Evolutionary conservation across 371 early-diverging fungal species (phyloP).

Genomic region (Apophysomyces elegans): DNA sequence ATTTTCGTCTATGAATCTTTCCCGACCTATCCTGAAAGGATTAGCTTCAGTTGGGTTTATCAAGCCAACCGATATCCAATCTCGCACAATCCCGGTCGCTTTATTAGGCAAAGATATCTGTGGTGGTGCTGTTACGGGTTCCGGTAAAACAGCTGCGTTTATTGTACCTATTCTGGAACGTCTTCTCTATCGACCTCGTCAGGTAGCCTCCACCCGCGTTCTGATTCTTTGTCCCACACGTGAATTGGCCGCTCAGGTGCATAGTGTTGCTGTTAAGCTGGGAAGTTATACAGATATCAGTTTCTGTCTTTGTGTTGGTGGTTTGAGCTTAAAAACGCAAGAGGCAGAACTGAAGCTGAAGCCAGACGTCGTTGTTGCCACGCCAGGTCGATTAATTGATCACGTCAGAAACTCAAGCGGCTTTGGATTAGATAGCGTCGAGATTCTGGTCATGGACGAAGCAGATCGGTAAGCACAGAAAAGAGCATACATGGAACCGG

Average conservation of each 20-base stretch:
- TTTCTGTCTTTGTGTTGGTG: conserved; percentile 91
- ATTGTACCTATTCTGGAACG: conserved; percentile 97
- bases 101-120: conserved; percentile 98
- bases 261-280: conserved; percentile 88
- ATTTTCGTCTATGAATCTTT: conserved; percentile 91
- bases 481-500: not conserved
- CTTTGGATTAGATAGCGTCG: conserved; percentile 88
- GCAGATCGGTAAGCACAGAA: conserved; percentile 86
- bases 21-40: conserved; percentile 94
- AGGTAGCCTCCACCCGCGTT: conserved; percentile 85
- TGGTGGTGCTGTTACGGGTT: conserved; percentile 99
- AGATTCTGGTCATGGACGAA: conserved; percentile 99
- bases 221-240: conserved; percentile 99
- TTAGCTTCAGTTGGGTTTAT: conserved; percentile 89
- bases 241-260: conserved; percentile 98
- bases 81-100: conserved; percentile 95
- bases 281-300: conserved; percentile 89
- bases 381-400: conserved; percentile 99
- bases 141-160: conserved; percentile 99
- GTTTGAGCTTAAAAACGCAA: conserved; percentile 90
- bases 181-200: conserved; percentile 86
- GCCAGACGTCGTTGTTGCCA: conserved; percentile 99
- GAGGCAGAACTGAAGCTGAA: conserved; percentile 89
- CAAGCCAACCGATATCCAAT: conserved; percentile 98
- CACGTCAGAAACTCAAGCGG: conserved; percentile 92